Percentiles rank a stretch among this genome's conserved stretches.
Conservation (phyloP, 495 filamentous ascomycete species). For the Penicillium antarcticum region DNA sequence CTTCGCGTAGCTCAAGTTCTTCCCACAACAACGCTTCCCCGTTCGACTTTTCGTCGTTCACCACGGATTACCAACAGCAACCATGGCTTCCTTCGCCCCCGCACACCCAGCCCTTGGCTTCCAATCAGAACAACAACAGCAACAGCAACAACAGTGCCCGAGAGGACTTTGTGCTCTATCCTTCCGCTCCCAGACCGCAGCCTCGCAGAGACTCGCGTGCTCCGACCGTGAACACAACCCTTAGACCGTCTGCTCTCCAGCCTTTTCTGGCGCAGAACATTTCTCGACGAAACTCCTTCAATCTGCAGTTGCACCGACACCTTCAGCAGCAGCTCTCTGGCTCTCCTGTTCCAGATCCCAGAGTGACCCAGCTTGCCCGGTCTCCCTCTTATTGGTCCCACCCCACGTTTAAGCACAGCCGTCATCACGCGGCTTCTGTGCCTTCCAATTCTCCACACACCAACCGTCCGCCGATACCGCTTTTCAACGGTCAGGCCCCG, state of each 20-base stretch:
- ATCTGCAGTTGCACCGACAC: constrained; percentile 36
- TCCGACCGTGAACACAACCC: constrained; percentile 36
- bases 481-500: constrained; percentile 37
- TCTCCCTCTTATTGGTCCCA: constrained; percentile 45
- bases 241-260: constrained; percentile 34
- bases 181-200: constrained; percentile 28
- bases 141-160: constrained; percentile 39
- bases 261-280: constrained; percentile 34
- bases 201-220: constrained; percentile 36
- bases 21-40: constrained; percentile 37
- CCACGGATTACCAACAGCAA: constrained; percentile 61
- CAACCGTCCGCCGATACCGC: constrained; percentile 52
- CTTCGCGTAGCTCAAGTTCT: constrained; percentile 54
- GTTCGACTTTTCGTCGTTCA: constrained; percentile 59
- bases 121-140: constrained; percentile 40
- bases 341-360: constrained; percentile 34
- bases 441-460: constrained; percentile 34
- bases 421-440: constrained; percentile 31
- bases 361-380: constrained; percentile 37
- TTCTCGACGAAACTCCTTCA: constrained; percentile 32
- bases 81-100: constrained; percentile 60
- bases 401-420: constrained; percentile 35
- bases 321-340: constrained; percentile 36
- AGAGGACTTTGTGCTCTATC: constrained; percentile 49
- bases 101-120: constrained; percentile 43